These are phyloP conservation scores for Cutaneotrichosporon sp. DNA, from an alignment of 1,284 basidiomycete genomes.

Conservation along the genomic window DNA sequence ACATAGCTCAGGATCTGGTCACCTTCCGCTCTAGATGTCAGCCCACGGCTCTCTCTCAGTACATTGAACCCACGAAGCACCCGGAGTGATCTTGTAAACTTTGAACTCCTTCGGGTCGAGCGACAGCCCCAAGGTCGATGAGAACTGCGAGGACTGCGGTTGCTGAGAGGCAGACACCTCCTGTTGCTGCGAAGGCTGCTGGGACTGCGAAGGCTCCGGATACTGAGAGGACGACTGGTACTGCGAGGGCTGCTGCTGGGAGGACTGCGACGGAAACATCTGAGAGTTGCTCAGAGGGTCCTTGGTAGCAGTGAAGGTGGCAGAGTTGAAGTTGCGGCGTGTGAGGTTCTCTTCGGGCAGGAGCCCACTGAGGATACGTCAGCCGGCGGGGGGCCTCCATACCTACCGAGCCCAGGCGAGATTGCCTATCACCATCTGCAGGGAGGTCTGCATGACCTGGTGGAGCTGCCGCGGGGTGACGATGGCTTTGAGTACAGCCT, in stretches of 20 bases:
- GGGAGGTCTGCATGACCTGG: not conserved
- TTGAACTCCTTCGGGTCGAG: not conserved
- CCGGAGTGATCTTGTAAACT: not conserved
- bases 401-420: slow-evolving; percentile 5
- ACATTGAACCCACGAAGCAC: not conserved
- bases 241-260: not conserved
- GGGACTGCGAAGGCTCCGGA: too few relatives aligned
- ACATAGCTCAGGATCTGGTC: not conserved
- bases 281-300: not conserved
- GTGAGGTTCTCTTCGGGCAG: not conserved
- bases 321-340: not conserved
- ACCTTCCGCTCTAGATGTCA: not conserved
- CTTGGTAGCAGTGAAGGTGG: not conserved
- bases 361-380: not conserved
- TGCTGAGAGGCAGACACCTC: not conserved
- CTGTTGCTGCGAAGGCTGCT: too few relatives aligned
- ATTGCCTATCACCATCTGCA: slow-evolving; percentile 2
- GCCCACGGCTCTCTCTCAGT: not conserved
- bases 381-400: not conserved
- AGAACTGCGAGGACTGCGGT: too few relatives aligned
- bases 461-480: not conserved
- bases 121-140: too few relatives aligned
- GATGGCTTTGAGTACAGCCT: not conserved
- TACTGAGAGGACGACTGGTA: too few relatives aligned
- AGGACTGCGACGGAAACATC: not conserved